These are phyloP conservation scores for Candida suzukii DNA, from an alignment of 805 yeast genomes.

Conservation along the genomic window DNA sequence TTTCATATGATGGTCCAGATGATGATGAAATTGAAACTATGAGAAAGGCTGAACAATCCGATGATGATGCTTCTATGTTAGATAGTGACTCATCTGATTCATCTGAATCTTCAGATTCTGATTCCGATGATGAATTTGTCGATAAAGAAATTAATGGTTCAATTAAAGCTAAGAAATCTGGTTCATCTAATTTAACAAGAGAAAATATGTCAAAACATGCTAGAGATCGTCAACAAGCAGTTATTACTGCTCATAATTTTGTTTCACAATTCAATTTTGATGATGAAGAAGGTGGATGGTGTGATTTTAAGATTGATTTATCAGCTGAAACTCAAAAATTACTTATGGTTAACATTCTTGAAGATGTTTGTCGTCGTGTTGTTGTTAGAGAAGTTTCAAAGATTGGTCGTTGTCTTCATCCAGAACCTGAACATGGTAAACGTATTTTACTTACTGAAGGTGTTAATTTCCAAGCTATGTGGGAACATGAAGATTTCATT, in stretches of 20 bases:
- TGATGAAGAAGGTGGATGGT: constrained; percentile 84
- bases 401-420: constrained; percentile 91
- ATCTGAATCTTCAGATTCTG: constrained; percentile 34
- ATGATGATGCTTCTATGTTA: constrained; percentile 46
- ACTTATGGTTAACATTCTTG: constrained; percentile 95
- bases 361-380: constrained; percentile 80
- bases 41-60: constrained; percentile 74
- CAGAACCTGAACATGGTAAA: constrained; percentile 60
- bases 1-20: constrained; percentile 91
- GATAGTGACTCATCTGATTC: constrained; percentile 32
- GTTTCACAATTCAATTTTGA: constrained; percentile 84
- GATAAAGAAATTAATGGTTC: constrained; percentile 14
- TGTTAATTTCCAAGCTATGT: constrained; percentile 94
- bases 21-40: constrained; percentile 90
- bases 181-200: constrained; percentile 6
- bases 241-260: constrained; percentile 64
- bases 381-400: constrained; percentile 89
- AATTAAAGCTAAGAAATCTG: constrained; percentile 3
- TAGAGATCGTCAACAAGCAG: constrained; percentile 79
- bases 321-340: constrained; percentile 85
- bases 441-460: constrained; percentile 92
- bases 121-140: constrained; percentile 31
- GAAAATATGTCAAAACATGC: constrained; percentile 51
- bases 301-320: constrained; percentile 79
- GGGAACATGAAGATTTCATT: constrained; percentile 93